Percentiles rank a stretch among this genome's conserved stretches.
phyloP scores from a whole-genome alignment of 2,329 filamentous ascomycete genomes.

The Neofusicoccum parvum region DNA sequence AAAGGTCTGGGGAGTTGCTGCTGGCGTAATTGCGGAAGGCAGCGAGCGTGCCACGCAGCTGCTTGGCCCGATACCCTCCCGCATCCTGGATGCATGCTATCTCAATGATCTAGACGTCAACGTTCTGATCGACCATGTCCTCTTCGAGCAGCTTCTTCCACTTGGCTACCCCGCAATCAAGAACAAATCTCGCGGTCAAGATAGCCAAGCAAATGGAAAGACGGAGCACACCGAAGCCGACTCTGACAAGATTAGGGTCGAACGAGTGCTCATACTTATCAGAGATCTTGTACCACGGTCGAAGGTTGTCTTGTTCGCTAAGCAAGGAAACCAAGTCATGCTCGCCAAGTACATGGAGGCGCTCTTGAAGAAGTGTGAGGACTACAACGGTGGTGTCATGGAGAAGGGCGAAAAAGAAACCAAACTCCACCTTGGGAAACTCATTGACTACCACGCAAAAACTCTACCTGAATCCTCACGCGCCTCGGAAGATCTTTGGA shows the following conservation, averaged over 20 bases:
- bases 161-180: conserved; percentile 80
- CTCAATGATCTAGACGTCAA: conserved; percentile 88
- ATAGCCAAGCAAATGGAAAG: conserved; percentile 54
- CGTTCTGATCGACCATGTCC: conserved; percentile 76
- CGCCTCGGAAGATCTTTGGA: conserved; percentile 77
- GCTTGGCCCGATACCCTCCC: conserved; percentile 80
- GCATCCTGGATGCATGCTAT: conserved; percentile 85
- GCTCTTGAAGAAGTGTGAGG: conserved; percentile 83
- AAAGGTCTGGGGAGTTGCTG: conserved; percentile 90
- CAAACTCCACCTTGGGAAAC: conserved; percentile 70
- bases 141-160: conserved; percentile 88
- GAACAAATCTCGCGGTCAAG: conserved; percentile 56
- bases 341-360: conserved; percentile 72
- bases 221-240: conserved; percentile 54
- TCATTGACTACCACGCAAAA: conserved; percentile 72
- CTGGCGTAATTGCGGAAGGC: conserved; percentile 80
- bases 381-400: conserved; percentile 84
- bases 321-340: conserved; percentile 76
- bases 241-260: conserved; percentile 75
- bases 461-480: conserved; percentile 75
- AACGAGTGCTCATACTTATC: conserved; percentile 80
- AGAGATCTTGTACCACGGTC: conserved; percentile 76
- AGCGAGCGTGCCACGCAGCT: conserved; percentile 74
- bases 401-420: conserved; percentile 67
- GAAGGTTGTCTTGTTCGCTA: conserved; percentile 84